A percentile compares a stretch with the other conserved stretches of the same genome.
These are phyloP conservation scores for Nymphaea thermarum DNA, from an alignment of 164 flowering plant genomes.

Conservation along the genomic window DNA sequence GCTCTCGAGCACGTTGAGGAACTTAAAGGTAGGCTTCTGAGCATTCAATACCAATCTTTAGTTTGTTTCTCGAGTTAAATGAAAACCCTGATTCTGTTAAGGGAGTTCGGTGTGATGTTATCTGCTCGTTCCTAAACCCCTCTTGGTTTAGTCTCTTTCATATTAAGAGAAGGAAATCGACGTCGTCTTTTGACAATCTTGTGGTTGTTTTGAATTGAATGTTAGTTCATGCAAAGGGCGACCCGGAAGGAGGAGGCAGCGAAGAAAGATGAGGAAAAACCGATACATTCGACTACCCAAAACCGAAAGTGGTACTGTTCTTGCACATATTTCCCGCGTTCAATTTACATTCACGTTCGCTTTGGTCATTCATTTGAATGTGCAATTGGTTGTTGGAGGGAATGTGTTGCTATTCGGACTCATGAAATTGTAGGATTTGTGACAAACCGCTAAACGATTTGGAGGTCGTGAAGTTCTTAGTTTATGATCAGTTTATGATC, in stretches of 20 bases:
- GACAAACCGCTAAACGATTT: no score
- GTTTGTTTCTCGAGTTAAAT: not conserved
- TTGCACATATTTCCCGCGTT: not conserved
- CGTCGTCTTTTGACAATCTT: not conserved
- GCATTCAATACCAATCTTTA: not conserved
- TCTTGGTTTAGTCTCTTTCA: not conserved
- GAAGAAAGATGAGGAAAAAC: conserved; percentile 37
- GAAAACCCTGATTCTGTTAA: not conserved
- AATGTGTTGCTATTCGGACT: no score
- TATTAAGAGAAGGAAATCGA: no score
- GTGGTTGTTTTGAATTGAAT: not conserved
- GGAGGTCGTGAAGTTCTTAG: no score
- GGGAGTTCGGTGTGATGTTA: no score
- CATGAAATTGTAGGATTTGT: no score
- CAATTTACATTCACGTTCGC: no score
- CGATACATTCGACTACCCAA: conserved; percentile 18
- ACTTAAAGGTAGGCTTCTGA: conserved; percentile 47
- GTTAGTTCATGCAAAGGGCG: conserved; percentile 86
- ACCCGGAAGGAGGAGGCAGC: conserved; percentile 42
- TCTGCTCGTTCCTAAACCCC: no score
- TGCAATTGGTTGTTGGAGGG: not conserved
- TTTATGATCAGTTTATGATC: no score
- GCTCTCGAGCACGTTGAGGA: conserved; percentile 61
- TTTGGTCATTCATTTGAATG: no score
- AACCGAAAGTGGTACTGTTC: conserved; percentile 50